A percentile compares a stretch with the other conserved stretches of the same genome.
phyloP scores from a whole-genome alignment of 164 flowering plant species.

The Kingdonia uniflora region DNA sequence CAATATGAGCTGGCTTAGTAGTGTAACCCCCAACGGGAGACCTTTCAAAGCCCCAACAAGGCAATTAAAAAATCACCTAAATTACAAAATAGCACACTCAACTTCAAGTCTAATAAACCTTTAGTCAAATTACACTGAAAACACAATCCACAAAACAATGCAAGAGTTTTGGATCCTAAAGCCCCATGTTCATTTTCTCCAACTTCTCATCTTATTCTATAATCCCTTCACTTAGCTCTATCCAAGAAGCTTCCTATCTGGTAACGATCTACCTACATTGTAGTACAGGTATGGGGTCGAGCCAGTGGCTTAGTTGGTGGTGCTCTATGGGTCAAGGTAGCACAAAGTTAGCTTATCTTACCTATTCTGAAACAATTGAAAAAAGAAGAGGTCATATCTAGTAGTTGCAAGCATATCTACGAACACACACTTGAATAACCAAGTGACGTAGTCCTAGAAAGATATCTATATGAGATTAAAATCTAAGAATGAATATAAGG shows the following conservation, averaged over 20 bases:
- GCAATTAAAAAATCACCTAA: conserved; percentile 22
- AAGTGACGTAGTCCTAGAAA: conserved; percentile 8
- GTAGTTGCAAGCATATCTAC: conserved; percentile 3
- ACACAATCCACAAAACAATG: conserved; percentile 7
- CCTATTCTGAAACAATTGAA: conserved; percentile 2
- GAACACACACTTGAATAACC: conserved; percentile 12
- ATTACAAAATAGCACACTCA: background rate
- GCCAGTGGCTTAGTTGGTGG: conserved; percentile 42
- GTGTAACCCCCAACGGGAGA: conserved; percentile 22
- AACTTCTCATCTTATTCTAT: conserved; percentile 4
- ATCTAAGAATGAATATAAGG: no score
- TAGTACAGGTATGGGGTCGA: conserved; percentile 7
- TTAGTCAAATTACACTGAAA: background rate
- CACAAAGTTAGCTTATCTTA: conserved; percentile 7
- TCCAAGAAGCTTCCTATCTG: conserved; percentile 5
- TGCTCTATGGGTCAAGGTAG: conserved; percentile 24
- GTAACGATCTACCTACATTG: conserved; percentile 25
- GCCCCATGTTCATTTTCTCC: conserved; percentile 19
- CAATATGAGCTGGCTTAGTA: conserved; percentile 22
- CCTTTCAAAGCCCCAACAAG: conserved; percentile 16
- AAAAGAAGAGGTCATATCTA: background rate
- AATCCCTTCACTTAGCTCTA: conserved; percentile 10
- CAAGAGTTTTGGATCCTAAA: conserved; percentile 10
- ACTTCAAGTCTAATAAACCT: background rate
- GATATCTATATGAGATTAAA: no score